phyloP scores from a whole-genome alignment of 2,329 filamentous ascomycete species.

The Podosphaera fusca region DNA sequence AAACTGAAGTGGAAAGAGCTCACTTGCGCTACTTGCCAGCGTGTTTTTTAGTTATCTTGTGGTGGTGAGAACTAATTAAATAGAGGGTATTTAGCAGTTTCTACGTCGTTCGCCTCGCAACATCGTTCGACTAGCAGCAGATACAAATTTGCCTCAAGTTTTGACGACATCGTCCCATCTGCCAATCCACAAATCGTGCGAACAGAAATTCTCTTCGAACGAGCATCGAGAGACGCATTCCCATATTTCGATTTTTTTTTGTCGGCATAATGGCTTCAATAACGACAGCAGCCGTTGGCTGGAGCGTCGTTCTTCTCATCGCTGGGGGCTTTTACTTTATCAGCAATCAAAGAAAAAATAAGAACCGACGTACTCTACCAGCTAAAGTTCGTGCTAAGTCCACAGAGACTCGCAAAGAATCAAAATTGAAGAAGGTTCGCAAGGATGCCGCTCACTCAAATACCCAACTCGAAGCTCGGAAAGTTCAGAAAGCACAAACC shows the following conservation, averaged over 20 bases:
- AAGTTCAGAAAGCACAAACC: slow-evolving; percentile 4
- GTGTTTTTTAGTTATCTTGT: no score
- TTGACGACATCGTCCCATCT: no score
- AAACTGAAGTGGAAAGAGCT: no score
- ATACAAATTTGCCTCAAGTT: no score
- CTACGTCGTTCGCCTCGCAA: no score
- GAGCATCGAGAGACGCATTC: no score
- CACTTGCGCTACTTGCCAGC: no score
- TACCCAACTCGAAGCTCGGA: slow-evolving; percentile 7
- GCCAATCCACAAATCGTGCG: no score
- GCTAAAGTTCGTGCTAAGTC: slow-evolving; percentile 7
- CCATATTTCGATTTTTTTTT: not conserved
- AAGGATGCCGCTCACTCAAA: slow-evolving; percentile 10
- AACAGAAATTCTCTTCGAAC: no score
- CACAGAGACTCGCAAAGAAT: slow-evolving; percentile 10
- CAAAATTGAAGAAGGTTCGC: slow-evolving; percentile 10
- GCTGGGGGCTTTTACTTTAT: slow-evolving; percentile 13
- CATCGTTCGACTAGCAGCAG: no score
- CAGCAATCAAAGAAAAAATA: slow-evolving; percentile 7
- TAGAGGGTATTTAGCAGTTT: no score
- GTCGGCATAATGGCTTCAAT: slow-evolving; percentile 7
- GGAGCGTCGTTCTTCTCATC: slow-evolving; percentile 15
- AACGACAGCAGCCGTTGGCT: slow-evolving; percentile 18
- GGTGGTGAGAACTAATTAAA: no score
- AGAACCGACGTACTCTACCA: slow-evolving; percentile 6